These are phyloP conservation scores for Veloboletus limbatus DNA, from an alignment of 1,284 basidiomycete genomes.

Conservation along the genomic window DNA sequence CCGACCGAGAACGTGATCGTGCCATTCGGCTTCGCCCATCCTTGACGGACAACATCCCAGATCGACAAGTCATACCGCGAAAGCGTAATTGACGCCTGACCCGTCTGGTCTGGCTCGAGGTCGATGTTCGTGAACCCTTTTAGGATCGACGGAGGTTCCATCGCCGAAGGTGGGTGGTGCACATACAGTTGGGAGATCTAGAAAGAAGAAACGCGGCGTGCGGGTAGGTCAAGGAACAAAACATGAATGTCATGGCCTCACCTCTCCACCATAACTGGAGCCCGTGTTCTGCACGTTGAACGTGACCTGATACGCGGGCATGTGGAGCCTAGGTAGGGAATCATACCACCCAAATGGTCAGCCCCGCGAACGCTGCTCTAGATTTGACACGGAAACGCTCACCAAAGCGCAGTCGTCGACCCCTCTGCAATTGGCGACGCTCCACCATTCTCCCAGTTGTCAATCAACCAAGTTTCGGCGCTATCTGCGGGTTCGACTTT, in stretches of 20 bases:
- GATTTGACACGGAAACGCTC: too few species aligned
- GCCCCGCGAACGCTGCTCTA: too few species aligned
- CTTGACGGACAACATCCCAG: conserved; percentile 54
- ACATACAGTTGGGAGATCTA: conserved; percentile 68
- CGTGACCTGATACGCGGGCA: conserved; percentile 54
- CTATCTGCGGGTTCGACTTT: conserved; percentile 21
- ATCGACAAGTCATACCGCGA: conserved; percentile 63
- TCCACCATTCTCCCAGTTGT: conserved; percentile 58
- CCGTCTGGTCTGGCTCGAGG: conserved; percentile 46
- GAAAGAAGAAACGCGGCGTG: background rate
- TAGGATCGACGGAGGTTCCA: conserved; percentile 59
- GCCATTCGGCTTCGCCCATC: conserved; percentile 46
- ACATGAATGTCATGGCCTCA: conserved; percentile 22
- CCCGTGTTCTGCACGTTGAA: conserved; percentile 64
- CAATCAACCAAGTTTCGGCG: conserved; percentile 39
- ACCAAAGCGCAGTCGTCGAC: conserved; percentile 32
- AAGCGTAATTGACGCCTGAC: conserved; percentile 50
- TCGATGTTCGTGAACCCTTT: conserved; percentile 65
- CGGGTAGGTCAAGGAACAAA: background rate
- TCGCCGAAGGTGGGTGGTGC: conserved; percentile 52
- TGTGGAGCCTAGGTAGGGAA: conserved; percentile 51
- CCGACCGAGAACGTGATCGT: conserved; percentile 47
- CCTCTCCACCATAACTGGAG: conserved; percentile 50
- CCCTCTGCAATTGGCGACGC: conserved; percentile 32
- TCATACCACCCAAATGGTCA: too few species aligned